Base-by-base conservation (phyloP, 352 stramenopile genomes). In the Globisporangium spinosum region DNA sequence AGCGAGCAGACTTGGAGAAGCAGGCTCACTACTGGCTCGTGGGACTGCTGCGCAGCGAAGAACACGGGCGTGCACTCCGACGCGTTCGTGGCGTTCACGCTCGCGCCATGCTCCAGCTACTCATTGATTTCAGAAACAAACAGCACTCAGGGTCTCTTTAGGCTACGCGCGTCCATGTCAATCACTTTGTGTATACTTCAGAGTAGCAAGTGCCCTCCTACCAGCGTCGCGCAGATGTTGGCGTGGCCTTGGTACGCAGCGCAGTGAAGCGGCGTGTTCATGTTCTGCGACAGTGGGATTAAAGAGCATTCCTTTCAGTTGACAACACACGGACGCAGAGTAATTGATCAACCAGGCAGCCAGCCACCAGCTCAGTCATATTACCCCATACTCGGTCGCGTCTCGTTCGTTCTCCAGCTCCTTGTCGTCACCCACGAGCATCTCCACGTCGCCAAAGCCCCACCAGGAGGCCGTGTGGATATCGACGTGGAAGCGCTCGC, bases 211-310 rank as follows among this genome's bases (percentile, higher is more conserved):
- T 2, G 20, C 20, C 1, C 12, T 72, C 72, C 12, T 70, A 90
- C 83, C 43, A 94, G 70, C 12, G 69, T 55, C 1, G 69, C 13
- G 65, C 84, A 91, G 35, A 89, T 61, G 0, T 67, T 45, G 0
- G 35, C 40, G 51, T 90, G 75, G 5, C 84, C 84, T 69, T 89
- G 79, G 65, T 94, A 93, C 20, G 84, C 84, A 3, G 86, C 81
- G 51, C 93, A 94, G 58, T 94, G 86, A n/a, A 94, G 72, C 32
- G 86, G 67, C 0, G 78, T 81, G 64, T 93, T 93, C 29, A 68
- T 45, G 27, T 82, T 76, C 84, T 91, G 57, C 15, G 2, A 5
- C 1, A 10, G 5, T 58, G 10, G 7, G 8, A 25, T 17, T 4
- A 22, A 3, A 40, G 23, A 12, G 17, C 17, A 59, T 5, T 13